Base-by-base conservation (phyloP, 495 filamentous ascomycete species). In the Polyplosphaeria fusca region DNA sequence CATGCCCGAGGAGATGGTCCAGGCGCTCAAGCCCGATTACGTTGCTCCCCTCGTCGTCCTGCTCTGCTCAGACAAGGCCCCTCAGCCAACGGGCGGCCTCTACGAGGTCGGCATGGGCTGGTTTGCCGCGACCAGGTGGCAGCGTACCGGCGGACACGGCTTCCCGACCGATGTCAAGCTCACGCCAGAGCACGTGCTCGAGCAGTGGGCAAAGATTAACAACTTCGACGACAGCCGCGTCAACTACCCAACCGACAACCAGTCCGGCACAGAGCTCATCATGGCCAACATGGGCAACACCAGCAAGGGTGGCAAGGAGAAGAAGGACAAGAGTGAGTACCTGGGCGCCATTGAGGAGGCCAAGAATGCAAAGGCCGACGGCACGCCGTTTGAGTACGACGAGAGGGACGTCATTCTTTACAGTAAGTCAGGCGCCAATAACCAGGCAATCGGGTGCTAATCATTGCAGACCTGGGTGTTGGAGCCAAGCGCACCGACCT, bases 1-100 rank as follows among this genome's bases (percentile, higher is more conserved):
- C 75, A 86, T 98, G 76, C 94, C 93, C 32, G 90, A 96, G 68
- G 93, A 97, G 75, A 85, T 97, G 78, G 91, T 98, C 39, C 92
- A 96, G 78, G 94, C 93, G 30, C 95, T 98, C 82, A 98, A 98
- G 85, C 93, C 93, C 40, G 93, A 96, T 65, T 96, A 97, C 70
- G 91, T 98, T 72, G 93, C 93, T 40, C 93, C 93, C 42, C 71
- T 96, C 37, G 92, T 98, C 43, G 86, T 87, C 24, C 82, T 89
- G 27, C 85, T 98, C 38, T 86, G 82, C 77, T 93, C 89, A 50
- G 93, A 98, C 74, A 88, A 88, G 68, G 78, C 87, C 20, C 92
- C 92, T 24, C 82, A 86, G 60, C 84, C 88, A 61, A 96, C 91
- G 58, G 92, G 92, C 63, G 86, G 84, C 47, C 82, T 98, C n/a